phyloP scores from a whole-genome alignment of 2,329 filamentous ascomycete species.

The Chalaropsis thielavioides region DNA sequence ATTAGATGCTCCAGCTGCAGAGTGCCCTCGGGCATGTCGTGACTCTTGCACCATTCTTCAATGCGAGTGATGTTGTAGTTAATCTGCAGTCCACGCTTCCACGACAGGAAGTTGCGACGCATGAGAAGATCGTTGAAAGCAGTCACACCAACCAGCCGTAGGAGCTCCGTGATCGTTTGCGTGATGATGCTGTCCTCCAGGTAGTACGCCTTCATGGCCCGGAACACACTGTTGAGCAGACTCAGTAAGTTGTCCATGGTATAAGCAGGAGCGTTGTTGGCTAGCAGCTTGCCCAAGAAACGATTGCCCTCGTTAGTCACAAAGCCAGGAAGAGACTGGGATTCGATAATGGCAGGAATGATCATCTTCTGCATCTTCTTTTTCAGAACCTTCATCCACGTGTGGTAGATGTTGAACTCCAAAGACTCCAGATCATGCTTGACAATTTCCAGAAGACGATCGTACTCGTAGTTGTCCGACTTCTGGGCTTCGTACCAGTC shows the following conservation, averaged over 20 bases:
- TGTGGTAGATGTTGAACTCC: constrained; percentile 99
- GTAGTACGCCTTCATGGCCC: constrained; percentile 98
- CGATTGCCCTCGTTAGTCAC: constrained; percentile 97
- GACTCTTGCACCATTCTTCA: constrained; percentile 99
- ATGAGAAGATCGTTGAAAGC: constrained; percentile 97
- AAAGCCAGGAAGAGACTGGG: constrained; percentile 92
- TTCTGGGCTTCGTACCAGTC: constrained; percentile 99
- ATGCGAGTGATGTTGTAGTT: constrained; percentile 99
- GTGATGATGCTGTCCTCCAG: constrained; percentile 91
- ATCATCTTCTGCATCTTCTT: constrained; percentile 99
- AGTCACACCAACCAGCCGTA: constrained; percentile 86
- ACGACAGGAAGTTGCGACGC: constrained; percentile 95
- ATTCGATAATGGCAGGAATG: constrained; percentile 97
- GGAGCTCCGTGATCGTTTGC: constrained; percentile 85
- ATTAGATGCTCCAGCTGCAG: constrained; percentile 95
- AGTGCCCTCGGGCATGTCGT: constrained; percentile 97
- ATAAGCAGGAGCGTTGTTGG: constrained; percentile 83
- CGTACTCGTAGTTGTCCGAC: constrained; percentile 98
- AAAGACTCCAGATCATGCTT: constrained; percentile 97
- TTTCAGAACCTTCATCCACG: constrained; percentile 99
- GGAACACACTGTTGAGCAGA: constrained; percentile 91
- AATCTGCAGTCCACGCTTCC: constrained; percentile 98
- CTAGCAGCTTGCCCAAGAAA: constrained; percentile 91
- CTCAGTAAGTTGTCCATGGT: constrained; percentile 98
- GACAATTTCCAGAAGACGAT: constrained; percentile 91